A percentile compares a stretch with the other conserved stretches of the same genome.
Evolutionary conservation across 352 stramenopile genomes (phyloP).

Genomic region (Elongisporangium undulatum): DNA sequence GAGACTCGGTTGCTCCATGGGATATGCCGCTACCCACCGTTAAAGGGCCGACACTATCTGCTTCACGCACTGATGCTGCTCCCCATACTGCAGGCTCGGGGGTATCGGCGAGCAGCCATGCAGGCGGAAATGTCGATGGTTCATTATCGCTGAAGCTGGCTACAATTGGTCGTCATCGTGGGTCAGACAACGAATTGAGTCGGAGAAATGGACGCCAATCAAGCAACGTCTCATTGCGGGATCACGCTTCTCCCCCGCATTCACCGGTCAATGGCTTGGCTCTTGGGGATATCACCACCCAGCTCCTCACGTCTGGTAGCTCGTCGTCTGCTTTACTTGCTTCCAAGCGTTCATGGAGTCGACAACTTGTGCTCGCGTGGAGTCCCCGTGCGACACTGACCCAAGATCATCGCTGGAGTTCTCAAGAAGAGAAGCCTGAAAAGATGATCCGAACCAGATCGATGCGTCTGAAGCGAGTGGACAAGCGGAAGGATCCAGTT

Average conservation of each 20-base stretch:
- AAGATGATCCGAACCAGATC: neutral
- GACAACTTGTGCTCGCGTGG: constrained; percentile 51
- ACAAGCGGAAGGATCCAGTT: neutral
- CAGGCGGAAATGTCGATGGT: neutral
- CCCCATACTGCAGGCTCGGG: neutral
- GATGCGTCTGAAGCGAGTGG: neutral
- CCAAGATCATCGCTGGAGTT: neutral
- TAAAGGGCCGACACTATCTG: constrained; percentile 16
- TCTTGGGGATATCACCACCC: neutral
- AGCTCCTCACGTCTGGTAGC: neutral
- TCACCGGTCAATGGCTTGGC: constrained; percentile 10
- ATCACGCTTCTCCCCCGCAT: constrained; percentile 6
- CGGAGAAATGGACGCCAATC: constrained; percentile 1
- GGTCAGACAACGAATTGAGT: neutral
- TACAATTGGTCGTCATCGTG: neutral
- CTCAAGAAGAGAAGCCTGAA: neutral
- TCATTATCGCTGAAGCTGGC: neutral
- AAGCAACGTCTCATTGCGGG: constrained; percentile 3
- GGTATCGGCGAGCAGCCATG: neutral
- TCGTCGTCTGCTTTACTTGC: neutral
- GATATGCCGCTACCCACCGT: constrained; percentile 58
- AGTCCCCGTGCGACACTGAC: constrained; percentile 20
- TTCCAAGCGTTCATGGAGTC: constrained; percentile 33
- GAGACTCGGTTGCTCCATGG: constrained; percentile 62
- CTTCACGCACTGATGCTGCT: neutral